Base-by-base conservation (phyloP, 306 rosid genomes). In the Quercus wislizeni region DNA sequence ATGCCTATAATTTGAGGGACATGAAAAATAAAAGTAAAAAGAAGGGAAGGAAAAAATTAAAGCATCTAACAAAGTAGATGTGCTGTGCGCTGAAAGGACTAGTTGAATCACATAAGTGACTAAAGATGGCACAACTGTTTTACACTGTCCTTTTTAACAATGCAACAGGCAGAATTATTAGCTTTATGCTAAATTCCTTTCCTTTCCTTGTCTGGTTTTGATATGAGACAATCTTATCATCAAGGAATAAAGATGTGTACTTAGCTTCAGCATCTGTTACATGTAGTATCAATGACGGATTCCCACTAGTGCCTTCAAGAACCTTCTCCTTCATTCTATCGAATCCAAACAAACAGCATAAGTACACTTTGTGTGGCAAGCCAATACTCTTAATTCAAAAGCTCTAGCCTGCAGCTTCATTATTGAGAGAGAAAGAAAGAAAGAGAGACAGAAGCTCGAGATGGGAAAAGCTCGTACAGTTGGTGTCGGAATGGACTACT, bases 401-500 rank as follows among this genome's bases (percentile, higher is more conserved):
- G 46, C 30, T 9, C 17, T 4, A 14, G 41, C 38, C 28, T 57
- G 3, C 0, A 12, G 13, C 41, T 63, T 27, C 38, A 28, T 28
- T 13, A 13, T 27, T 27, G 69, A 11, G 63, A 59, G 65, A 59
- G 31, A 61, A 4, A 9, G 30, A 31, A 35, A 55, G 41, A 41
- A 6, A 71, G 35, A 63, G 2, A 35, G n/a, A 61, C 19, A 33
- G 28, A 25, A 28, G 21, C 0, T 13, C 2, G 11, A 12, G 18
- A 85, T 80, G 88, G 85, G 56, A 80, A 88, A 92, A 77, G 72
- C 86, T 25, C 84, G 83, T 2, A 80, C 15, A 3, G 30, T 93
- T 58, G 97, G 98, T 12, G 78, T 93, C 57, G 98, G 89, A n/a
- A 82, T 93, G 90, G 97, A 91, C 38, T 88, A 86, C 81, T 93